phyloP scores from a whole-genome alignment of 805 yeast genomes.

The Ogataea zsoltii region DNA sequence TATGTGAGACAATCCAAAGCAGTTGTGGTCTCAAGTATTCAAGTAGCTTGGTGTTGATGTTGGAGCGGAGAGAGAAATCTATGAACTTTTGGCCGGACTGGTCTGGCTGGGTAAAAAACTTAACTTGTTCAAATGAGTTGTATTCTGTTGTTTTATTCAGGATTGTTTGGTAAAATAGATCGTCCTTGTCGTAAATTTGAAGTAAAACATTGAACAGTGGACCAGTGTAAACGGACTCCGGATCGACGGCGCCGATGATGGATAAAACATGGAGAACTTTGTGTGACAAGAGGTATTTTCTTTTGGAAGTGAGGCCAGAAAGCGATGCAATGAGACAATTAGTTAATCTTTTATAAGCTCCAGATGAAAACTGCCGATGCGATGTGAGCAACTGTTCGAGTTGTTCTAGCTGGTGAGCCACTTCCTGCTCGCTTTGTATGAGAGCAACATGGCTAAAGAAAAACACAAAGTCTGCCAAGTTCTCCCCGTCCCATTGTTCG shows the following conservation, averaged over 20 bases:
- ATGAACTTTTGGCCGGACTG: constrained; percentile 11
- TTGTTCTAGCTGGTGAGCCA: constrained; percentile 13
- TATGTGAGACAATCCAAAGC: constrained; percentile 11
- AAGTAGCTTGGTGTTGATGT: not conserved
- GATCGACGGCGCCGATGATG: not conserved
- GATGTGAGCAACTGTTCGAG: constrained; percentile 2
- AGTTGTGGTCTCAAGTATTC: constrained; percentile 9
- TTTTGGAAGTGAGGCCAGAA: no score
- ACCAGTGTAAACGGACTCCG: not conserved
- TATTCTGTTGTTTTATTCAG: constrained; percentile 8
- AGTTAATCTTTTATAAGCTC: no score
- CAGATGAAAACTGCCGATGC: not conserved
- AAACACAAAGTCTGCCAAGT: constrained; percentile 30
- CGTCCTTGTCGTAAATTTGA: constrained; percentile 10
- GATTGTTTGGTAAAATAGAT: constrained; percentile 1
- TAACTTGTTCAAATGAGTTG: constrained; percentile 5
- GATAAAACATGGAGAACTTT: not conserved
- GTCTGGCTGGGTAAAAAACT: constrained; percentile 9
- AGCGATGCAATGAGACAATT: no score
- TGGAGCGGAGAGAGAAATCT: not conserved
- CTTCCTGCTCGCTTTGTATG: constrained; percentile 8
- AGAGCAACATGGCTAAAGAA: constrained; percentile 27
- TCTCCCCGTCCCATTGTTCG: constrained; percentile 26
- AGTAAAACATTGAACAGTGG: constrained; percentile 8
- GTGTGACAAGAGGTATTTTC: not conserved